Base-by-base conservation (phyloP, 805 yeast species). In the Dipodascopsis uninucleata region DNA sequence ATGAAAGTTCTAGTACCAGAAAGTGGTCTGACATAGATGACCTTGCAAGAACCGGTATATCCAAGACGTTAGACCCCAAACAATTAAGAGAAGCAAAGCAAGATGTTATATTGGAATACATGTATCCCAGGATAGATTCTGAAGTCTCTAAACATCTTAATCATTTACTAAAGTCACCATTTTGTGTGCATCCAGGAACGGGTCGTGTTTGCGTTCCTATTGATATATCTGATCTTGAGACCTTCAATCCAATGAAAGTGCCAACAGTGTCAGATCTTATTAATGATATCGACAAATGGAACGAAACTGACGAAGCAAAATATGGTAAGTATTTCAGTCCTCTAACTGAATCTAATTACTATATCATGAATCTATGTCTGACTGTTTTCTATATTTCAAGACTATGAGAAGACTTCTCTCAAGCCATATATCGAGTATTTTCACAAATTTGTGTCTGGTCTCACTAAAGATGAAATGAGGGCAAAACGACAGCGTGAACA, bases 161-260 rank as follows among this genome's bases (percentile, higher is more conserved):
- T 67, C 98, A 93, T 70, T 79, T 93, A 66, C 75, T 93, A 58
- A 93, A 93, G 62, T 85, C 97, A 1, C 98, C 98, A 14, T 93
- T 93, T 63, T 90, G 97, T 69, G 81, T 93, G 33, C 98, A 93
- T 64, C 98, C 98, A 1, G 81, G 87, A 2, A 93, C 98, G 0
- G 96, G 96, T 5, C 58, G 60, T 21, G 85, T 93, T 2, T 93
- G 97, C 76, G 96, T 93, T 5, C 96, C 97, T 0, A 61, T 74
- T 36, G 68, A 64, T 41, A 50, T 65, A 0, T 60, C 52, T 3
- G 60, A 67, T 31, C 47, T 56, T 17, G 59, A 57, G 14, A 78
- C 78, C 3, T 93, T 90, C 60, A 79, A 82, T 57, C 97, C 97
- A 1, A 74, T 75, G 52, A 70, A 69, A 9, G 89, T 95, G 1